Evolutionary conservation across 1,284 basidiomycete species (phyloP), one percentile per base, ranked within the genome.

Genomic region (Malassezia brasiliensis): DNA sequence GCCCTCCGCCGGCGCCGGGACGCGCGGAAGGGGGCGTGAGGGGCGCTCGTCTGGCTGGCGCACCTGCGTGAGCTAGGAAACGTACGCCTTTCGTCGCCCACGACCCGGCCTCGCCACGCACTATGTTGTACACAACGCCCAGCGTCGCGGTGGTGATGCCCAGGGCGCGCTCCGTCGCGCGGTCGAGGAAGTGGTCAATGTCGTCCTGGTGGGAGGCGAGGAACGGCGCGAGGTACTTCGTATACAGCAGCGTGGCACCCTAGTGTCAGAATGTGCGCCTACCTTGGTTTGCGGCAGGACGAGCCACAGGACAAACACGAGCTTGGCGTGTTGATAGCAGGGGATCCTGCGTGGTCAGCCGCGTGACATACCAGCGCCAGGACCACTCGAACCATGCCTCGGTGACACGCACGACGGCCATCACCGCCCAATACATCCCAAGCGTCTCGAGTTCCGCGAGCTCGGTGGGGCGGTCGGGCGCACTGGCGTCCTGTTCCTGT

Each of bases 371-470:
- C 69, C 69, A 72, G 5, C 60, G 62, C 63, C 68, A 70, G 12
- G 62, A 41, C 59, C 66, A 70, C n/a, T 62, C 69, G 3, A 63
- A 52, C 9, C 60, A 54, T n/a, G 56, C 49, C 40, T 72, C 68
- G 42, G 60, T n/a, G 6, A 67, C 42, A 14, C 61, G 58, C 39
- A 64, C 58, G 25, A 58, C 52, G 0, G 64, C 66, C 15, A 66
- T 60, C 5, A 72, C 60, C 47, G 62, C 63, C 69, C 69, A 72
- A 55, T 72, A 72, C 49, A 72, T 68, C 2, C 67, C 51, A 64
- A 68, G 68, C 2, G 53, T 46, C 57, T 72, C 68, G 46, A 70
- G 61, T 32, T 72, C 65, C 10, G 65, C 61, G 11, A 72, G 51
- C 20, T 69, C 62, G 0, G 67, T 63, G 25, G 42, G 47, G 7